These are phyloP conservation scores for Vanrija sp. DNA, from an alignment of 1,284 basidiomycete genomes.

Conservation along the genomic window DNA sequence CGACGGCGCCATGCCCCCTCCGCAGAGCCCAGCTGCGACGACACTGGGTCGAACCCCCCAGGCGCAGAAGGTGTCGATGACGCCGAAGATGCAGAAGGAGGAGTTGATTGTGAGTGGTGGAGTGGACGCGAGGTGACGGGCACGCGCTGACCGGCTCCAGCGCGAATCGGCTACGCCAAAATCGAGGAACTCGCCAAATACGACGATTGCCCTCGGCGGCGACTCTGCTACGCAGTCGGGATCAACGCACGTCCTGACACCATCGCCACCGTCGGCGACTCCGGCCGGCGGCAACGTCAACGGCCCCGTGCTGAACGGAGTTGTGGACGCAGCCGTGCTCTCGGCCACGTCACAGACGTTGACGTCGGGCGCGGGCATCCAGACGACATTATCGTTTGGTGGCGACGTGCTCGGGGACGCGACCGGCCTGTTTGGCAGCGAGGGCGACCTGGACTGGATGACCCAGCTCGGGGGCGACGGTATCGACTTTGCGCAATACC, in stretches of 20 bases:
- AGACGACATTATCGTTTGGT: neutral
- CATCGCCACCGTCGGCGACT: constrained; percentile 30
- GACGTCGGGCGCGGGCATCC: constrained; percentile 1
- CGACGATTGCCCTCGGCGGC: constrained; percentile 16
- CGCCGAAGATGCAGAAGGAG: constrained; percentile 25
- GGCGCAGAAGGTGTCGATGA: constrained; percentile 20
- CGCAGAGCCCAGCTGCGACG: constrained; percentile 33
- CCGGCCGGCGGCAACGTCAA: constrained; percentile 7
- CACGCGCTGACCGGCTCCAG: constrained; percentile 8
- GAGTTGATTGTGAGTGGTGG: constrained; percentile 25
- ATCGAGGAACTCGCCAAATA: constrained; percentile 41
- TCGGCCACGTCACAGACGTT: neutral
- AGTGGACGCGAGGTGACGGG: neutral
- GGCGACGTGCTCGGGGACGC: constrained; percentile 7
- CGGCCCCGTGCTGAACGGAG: constrained; percentile 4
- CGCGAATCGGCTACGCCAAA: constrained; percentile 38
- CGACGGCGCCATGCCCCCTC: constrained; percentile 40
- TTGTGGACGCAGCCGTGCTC: neutral
- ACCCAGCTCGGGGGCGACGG: constrained; percentile 7
- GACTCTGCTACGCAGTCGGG: constrained; percentile 11
- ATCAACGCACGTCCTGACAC: constrained; percentile 24
- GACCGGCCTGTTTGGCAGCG: constrained; percentile 6
- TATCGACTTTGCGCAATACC: constrained; percentile 39
- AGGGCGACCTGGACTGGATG: constrained; percentile 17
- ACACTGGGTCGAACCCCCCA: constrained; percentile 26